phyloP scores from a whole-genome alignment of 2,329 filamentous ascomycete species.

The Cercospora zeae-maydis region DNA sequence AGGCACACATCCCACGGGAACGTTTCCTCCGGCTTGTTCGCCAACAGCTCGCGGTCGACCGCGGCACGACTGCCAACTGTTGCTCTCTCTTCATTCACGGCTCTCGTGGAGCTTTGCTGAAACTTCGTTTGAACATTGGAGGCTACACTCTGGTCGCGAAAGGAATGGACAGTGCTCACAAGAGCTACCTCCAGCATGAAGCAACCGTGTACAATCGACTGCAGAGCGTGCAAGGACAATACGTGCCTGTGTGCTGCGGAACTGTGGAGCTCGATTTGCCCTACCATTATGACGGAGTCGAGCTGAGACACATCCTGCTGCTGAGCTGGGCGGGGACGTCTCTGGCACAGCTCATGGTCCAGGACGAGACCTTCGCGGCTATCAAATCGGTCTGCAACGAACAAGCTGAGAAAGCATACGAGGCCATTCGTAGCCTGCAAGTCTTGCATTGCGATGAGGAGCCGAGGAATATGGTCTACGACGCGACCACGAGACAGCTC shows the following conservation, averaged over 20 bases:
- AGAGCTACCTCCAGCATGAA: conserved; percentile 1
- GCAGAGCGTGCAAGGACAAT: conserved; percentile 1
- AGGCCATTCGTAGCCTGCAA: not conserved
- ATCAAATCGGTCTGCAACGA: not conserved
- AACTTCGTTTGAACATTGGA: not conserved
- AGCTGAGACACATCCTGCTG: conserved; percentile 4
- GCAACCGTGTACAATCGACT: conserved; percentile 1
- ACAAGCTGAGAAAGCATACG: not conserved
- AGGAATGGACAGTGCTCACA: not conserved
- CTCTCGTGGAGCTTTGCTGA: not conserved
- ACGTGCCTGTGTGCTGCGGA: conserved; percentile 5
- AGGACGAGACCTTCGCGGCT: not conserved
- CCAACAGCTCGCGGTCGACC: not conserved
- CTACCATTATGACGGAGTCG: not conserved
- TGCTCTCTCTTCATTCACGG: not conserved
- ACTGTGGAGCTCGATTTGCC: not conserved
- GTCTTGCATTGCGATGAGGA: not conserved
- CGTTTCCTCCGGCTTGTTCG: not conserved
- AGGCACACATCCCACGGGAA: not conserved
- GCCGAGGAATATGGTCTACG: not conserved
- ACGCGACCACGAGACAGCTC: not conserved
- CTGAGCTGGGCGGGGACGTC: conserved; percentile 1
- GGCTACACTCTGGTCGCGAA: conserved; percentile 1
- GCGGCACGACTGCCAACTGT: not conserved
- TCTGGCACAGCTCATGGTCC: not conserved